These are phyloP conservation scores for Microstegium vimineum DNA, from an alignment of 176 grass and related monocot genomes.

Conservation along the genomic window DNA sequence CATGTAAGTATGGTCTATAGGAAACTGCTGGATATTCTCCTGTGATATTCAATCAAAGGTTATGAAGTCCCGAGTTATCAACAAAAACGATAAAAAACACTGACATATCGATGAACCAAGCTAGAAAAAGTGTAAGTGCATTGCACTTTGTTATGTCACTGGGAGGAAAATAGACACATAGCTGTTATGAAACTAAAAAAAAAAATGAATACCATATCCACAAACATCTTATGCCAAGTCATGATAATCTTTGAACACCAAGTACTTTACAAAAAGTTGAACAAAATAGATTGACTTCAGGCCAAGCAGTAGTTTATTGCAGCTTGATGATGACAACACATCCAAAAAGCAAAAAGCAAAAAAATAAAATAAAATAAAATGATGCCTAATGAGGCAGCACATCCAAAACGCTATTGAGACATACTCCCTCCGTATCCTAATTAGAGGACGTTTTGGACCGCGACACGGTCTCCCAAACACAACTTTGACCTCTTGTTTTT, in stretches of 20 bases:
- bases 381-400: no score
- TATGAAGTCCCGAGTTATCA: conserved; percentile 18
- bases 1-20: conserved; percentile 78
- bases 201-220: background rate
- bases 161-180: background rate
- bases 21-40: conserved; percentile 91
- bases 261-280: background rate
- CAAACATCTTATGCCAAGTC: background rate
- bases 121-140: background rate
- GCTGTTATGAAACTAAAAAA: background rate
- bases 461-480: no score
- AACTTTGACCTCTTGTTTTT: no score
- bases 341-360: background rate
- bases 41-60: conserved; percentile 37
- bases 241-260: background rate
- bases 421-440: no score
- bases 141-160: background rate
- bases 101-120: background rate
- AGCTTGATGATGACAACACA: background rate
- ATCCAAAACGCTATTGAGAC: background rate
- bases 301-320: background rate
- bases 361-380: no score
- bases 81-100: background rate
- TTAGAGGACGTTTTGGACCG: no score
- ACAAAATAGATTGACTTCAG: background rate